phyloP scores from a whole-genome alignment of 495 filamentous ascomycete species.

The Amphirosellinia nigrospora region DNA sequence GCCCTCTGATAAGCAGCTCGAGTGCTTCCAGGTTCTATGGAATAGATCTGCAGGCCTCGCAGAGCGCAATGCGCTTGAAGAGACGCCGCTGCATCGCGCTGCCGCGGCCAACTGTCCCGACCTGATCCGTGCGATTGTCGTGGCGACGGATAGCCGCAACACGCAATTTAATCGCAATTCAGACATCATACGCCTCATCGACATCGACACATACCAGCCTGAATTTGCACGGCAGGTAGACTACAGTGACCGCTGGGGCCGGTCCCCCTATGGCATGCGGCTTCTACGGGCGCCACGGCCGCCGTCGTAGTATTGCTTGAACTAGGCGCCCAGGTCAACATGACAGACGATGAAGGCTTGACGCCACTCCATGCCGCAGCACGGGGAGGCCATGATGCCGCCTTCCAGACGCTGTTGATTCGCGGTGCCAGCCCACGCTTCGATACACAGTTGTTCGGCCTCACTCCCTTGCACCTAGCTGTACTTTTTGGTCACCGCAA shows the following conservation, averaged over 20 bases:
- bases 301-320: background rate
- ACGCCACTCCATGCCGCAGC: constrained; percentile 2
- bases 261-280: background rate
- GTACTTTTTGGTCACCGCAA: constrained; percentile 1
- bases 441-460: constrained; percentile 1
- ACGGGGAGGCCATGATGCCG: background rate
- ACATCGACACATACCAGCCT: constrained; percentile 1
- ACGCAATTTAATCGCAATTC: background rate
- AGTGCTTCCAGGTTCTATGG: constrained; percentile 6
- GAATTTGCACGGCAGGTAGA: background rate
- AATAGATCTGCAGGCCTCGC: background rate
- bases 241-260: constrained; percentile 3
- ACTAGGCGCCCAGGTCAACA: background rate
- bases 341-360: constrained; percentile 1
- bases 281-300: background rate
- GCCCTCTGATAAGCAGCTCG: background rate
- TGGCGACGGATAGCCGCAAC: background rate
- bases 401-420: background rate
- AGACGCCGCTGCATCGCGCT: constrained; percentile 7
- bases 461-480: background rate
- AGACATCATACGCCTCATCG: background rate
- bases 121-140: background rate
- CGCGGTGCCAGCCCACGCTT: background rate
- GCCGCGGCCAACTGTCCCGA: background rate
- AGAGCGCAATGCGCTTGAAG: background rate